These are phyloP conservation scores for Sanchytrium tribonematis DNA, from an alignment of 371 early-diverging fungal genomes.

Conservation along the genomic window DNA sequence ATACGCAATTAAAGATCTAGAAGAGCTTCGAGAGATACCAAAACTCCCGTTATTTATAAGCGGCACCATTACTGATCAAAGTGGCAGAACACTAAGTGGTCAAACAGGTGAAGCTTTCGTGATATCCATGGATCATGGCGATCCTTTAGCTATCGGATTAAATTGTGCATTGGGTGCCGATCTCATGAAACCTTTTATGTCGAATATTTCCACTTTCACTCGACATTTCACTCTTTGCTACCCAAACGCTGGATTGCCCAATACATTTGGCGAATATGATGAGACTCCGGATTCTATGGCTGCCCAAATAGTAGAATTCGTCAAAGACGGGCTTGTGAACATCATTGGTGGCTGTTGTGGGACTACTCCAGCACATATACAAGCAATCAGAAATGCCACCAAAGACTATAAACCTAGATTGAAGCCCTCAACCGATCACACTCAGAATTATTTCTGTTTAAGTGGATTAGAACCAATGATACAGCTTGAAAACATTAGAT, in stretches of 20 bases:
- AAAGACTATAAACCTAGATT: slow-evolving; percentile 41
- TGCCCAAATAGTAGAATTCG: slow-evolving; percentile 44
- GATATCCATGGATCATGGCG: slow-evolving; percentile 37
- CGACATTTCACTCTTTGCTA: slow-evolving; percentile 60
- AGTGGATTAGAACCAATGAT: slow-evolving; percentile 42
- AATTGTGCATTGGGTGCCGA: slow-evolving; percentile 81
- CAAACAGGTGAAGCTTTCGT: slow-evolving; percentile 86
- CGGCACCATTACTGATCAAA: slow-evolving; percentile 84
- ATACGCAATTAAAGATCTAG: slow-evolving; percentile 55
- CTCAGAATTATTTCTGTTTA: slow-evolving; percentile 27
- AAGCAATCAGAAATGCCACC: slow-evolving; percentile 50
- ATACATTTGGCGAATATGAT: slow-evolving; percentile 40
- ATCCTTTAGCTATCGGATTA: slow-evolving; percentile 65
- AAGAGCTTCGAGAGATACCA: slow-evolving; percentile 35
- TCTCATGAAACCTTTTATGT: slow-evolving; percentile 78
- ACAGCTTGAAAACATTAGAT: slow-evolving; percentile 19
- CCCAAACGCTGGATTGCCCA: slow-evolving; percentile 49
- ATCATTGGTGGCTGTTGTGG: slow-evolving; percentile 89
- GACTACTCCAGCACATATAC: slow-evolving; percentile 70
- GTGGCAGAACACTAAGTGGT: slow-evolving; percentile 73
- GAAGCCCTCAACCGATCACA: slow-evolving; percentile 15
- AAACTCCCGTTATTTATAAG: slow-evolving; percentile 57
- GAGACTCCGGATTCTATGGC: slow-evolving; percentile 63
- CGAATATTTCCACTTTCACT: slow-evolving; percentile 49
- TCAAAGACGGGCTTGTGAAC: slow-evolving; percentile 57